A percentile compares a stretch with the other conserved stretches of the same genome.
phyloP scores from a whole-genome alignment of 345 rosid genomes.

The Chamaenerion angustifolium region DNA sequence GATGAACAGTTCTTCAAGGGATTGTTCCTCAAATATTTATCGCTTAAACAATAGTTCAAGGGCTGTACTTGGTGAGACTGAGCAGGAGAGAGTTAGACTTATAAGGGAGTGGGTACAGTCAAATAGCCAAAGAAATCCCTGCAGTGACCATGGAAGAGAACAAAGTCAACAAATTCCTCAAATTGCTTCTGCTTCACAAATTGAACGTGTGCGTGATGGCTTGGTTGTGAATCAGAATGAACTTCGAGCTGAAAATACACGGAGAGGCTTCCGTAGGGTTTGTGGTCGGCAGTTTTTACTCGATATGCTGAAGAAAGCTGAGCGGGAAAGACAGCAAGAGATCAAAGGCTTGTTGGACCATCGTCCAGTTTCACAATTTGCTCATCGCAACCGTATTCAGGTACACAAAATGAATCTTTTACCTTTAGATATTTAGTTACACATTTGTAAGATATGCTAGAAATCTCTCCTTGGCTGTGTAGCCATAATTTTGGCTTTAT shows the following conservation, averaged over 20 bases:
- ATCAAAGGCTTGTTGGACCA: slow-evolving; percentile 51
- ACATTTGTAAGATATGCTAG: too few species aligned
- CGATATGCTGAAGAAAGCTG: slow-evolving; percentile 78
- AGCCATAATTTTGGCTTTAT: too few species aligned
- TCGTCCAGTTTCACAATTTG: slow-evolving; percentile 68
- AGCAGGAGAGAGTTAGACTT: slow-evolving; percentile 84
- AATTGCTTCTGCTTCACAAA: slow-evolving; percentile 39
- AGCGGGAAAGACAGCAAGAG: slow-evolving; percentile 70
- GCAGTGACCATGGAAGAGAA: slow-evolving; percentile 40
- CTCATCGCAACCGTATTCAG: slow-evolving; percentile 94
- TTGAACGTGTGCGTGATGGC: slow-evolving; percentile 68
- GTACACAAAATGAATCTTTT: slow-evolving; percentile 12
- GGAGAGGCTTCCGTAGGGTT: slow-evolving; percentile 66
- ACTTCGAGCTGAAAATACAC: slow-evolving; percentile 27
- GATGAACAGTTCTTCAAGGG: slow-evolving; percentile 58
- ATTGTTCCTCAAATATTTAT: slow-evolving; percentile 29
- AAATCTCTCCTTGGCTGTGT: too few species aligned
- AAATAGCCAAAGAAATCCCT: slow-evolving; percentile 53
- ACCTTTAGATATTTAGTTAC: too few species aligned
- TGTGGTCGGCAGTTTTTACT: slow-evolving; percentile 82
- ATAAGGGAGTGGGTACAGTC: slow-evolving; percentile 81
- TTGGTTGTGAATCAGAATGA: slow-evolving; percentile 32
- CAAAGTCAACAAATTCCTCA: slow-evolving; percentile 24
- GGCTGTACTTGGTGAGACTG: slow-evolving; percentile 77
- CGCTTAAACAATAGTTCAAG: slow-evolving; percentile 31